These are phyloP conservation scores for Atkinsonella hypoxylon DNA, from an alignment of 2,329 filamentous ascomycete species.

Conservation along the genomic window DNA sequence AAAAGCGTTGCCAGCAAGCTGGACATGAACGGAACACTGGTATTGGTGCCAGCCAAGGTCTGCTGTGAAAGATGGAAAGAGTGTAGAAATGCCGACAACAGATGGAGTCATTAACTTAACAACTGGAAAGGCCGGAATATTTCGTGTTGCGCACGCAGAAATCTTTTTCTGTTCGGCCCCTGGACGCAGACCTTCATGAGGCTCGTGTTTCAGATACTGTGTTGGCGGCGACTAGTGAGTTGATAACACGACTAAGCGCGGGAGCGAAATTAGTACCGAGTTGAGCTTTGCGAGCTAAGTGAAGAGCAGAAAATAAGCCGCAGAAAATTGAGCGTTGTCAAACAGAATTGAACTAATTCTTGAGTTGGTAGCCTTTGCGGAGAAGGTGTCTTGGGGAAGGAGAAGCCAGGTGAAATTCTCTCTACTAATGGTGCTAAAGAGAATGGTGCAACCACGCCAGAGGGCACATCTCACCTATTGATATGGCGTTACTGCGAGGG, in stretches of 20 bases:
- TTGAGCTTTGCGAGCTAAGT: background rate
- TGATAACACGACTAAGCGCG: background rate
- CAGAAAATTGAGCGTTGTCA: background rate
- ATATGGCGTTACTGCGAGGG: background rate
- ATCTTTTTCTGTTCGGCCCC: background rate
- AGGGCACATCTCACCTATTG: constrained; percentile 2
- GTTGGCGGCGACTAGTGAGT: background rate
- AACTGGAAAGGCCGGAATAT: background rate
- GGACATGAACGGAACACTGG: background rate
- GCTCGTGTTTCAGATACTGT: constrained; percentile 4
- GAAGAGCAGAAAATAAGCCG: background rate
- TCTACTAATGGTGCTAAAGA: background rate
- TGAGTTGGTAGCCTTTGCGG: background rate
- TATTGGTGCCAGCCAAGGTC: background rate
- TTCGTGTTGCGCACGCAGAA: background rate
- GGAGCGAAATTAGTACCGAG: background rate
- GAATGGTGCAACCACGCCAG: background rate
- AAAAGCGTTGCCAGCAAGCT: constrained; percentile 2
- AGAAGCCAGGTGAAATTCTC: background rate
- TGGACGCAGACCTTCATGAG: constrained; percentile 1
- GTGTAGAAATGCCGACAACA: background rate
- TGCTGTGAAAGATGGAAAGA: background rate
- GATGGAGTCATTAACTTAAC: background rate
- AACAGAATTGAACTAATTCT: background rate
- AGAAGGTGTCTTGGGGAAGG: background rate